A percentile compares a stretch with the other conserved stretches of the same genome.
Conservation (phyloP, 305 asterid species). For the Ilex paraguariensis region DNA sequence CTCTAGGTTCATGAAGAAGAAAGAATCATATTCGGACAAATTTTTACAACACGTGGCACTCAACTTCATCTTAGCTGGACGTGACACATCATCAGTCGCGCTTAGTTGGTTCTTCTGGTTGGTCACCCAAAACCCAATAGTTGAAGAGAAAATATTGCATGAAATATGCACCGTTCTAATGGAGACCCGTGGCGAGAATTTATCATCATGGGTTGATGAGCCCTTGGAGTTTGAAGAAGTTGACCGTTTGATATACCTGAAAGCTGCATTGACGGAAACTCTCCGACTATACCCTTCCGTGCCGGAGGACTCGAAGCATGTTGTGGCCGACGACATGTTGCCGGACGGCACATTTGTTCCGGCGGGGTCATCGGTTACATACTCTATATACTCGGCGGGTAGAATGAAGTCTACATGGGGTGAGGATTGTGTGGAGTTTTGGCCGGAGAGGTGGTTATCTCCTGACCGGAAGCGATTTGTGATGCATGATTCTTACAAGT, state of each 20-base stretch:
- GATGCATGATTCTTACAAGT: slow-evolving; percentile 61
- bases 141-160: slow-evolving; percentile 45
- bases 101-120: slow-evolving; percentile 94
- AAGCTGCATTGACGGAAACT: slow-evolving; percentile 79
- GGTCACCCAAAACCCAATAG: slow-evolving; percentile 54
- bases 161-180: slow-evolving; percentile 64
- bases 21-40: slow-evolving; percentile 65
- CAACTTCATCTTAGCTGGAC: slow-evolving; percentile 89
- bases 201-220: slow-evolving; percentile 48
- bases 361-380: slow-evolving; percentile 80
- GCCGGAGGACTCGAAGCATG: slow-evolving; percentile 89
- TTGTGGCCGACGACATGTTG: slow-evolving; percentile 57
- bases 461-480: slow-evolving; percentile 34
- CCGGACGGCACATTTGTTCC: slow-evolving; percentile 91
- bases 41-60: slow-evolving; percentile 84
- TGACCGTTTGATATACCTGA: slow-evolving; percentile 61
- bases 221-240: slow-evolving; percentile 67
- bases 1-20: slow-evolving; percentile 86
- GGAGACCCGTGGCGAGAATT: slow-evolving; percentile 59
- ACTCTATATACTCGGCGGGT: slow-evolving; percentile 86
- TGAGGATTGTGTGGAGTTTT: slow-evolving; percentile 68
- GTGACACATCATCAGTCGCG: slow-evolving; percentile 92
- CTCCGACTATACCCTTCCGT: slow-evolving; percentile 85
- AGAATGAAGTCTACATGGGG: slow-evolving; percentile 87
- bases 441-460: slow-evolving; percentile 80